These are phyloP conservation scores for Favolaschia claudopus DNA, from an alignment of 768 basidiomycete genomes.

Conservation along the genomic window DNA sequence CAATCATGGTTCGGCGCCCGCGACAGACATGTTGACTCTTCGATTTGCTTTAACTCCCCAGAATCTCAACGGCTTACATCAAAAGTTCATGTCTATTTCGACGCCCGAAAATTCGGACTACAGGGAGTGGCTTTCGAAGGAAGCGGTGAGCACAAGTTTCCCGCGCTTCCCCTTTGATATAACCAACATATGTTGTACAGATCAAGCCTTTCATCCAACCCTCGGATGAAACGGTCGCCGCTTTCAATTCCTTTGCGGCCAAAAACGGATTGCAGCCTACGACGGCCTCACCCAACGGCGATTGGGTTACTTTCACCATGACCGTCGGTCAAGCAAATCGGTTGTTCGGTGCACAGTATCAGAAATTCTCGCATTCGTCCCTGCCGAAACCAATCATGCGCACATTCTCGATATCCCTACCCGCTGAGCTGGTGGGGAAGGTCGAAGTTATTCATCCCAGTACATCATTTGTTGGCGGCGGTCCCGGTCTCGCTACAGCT, in stretches of 20 bases:
- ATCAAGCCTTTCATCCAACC: slow-evolving; percentile 4
- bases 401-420: background rate
- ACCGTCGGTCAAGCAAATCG: slow-evolving; percentile 4
- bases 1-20: background rate
- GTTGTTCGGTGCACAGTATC: background rate
- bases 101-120: background rate
- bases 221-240: background rate
- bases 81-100: background rate
- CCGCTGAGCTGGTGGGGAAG: background rate
- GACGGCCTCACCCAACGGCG: slow-evolving; percentile 1
- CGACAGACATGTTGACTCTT: slow-evolving; percentile 4
- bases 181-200: background rate
- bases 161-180: background rate
- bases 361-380: background rate
- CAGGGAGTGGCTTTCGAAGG: background rate
- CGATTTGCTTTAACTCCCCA: slow-evolving; percentile 1
- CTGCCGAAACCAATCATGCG: background rate
- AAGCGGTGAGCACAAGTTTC: background rate
- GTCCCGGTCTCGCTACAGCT: background rate
- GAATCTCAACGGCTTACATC: background rate
- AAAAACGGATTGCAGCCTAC: background rate
- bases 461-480: background rate
- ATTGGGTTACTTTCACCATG: slow-evolving; percentile 5
- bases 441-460: background rate
- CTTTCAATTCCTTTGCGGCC: background rate